These are phyloP conservation scores for Globisporangium heterothallicum DNA, from an alignment of 352 stramenopile species.

Conservation along the genomic window DNA sequence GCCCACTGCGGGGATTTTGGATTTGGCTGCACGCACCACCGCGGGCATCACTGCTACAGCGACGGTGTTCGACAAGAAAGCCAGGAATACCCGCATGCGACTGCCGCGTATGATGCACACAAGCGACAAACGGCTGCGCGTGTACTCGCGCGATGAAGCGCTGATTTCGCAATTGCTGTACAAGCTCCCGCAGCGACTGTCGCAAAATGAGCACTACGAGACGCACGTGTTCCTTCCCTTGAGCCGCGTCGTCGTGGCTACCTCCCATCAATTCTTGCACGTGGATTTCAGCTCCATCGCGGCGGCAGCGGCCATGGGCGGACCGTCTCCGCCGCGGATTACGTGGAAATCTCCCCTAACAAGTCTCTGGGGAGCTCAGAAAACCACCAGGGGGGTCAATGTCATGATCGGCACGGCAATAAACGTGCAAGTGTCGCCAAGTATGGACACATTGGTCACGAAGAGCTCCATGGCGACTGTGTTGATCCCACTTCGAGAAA, in stretches of 20 bases:
- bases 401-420: conserved; percentile 40
- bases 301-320: conserved; percentile 14
- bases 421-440: conserved; percentile 23
- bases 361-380: conserved; percentile 42
- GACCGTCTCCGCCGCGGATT: conserved; percentile 22
- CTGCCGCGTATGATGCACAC: conserved; percentile 77
- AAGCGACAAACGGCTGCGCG: conserved; percentile 65
- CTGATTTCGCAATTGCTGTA: conserved; percentile 59
- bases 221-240: conserved; percentile 63
- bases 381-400: conserved; percentile 32
- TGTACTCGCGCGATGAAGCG: conserved; percentile 73
- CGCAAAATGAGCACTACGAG: conserved; percentile 77
- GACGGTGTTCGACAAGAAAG: conserved; percentile 76
- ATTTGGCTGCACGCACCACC: conserved; percentile 71
- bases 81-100: conserved; percentile 51
- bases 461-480: conserved; percentile 50
- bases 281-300: conserved; percentile 36
- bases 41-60: conserved; percentile 83
- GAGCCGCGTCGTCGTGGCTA: conserved; percentile 63
- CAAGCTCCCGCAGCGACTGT: conserved; percentile 44
- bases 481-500: conserved; percentile 36
- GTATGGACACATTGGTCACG: conserved; percentile 20
- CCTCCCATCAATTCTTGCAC: conserved; percentile 67
- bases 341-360: conserved; percentile 42
- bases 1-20: conserved; percentile 78